phyloP scores from a whole-genome alignment of 164 flowering plant species.

The Liriodendron chinense region DNA sequence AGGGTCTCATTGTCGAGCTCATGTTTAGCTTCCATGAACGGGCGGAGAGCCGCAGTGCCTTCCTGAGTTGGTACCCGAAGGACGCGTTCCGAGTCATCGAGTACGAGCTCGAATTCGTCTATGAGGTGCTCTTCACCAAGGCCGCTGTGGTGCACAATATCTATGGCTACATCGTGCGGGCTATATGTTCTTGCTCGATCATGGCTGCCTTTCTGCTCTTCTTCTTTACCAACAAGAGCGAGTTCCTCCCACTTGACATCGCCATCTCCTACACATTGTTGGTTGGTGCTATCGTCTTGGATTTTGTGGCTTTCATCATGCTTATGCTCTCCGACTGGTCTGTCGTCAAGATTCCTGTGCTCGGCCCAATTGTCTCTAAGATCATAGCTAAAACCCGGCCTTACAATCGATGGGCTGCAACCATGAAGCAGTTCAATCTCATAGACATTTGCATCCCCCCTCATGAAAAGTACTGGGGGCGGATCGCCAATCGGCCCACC shows the following conservation, averaged over 20 bases:
- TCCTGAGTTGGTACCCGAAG: not conserved
- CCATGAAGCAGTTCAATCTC: constrained; percentile 14
- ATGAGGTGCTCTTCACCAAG: constrained; percentile 34
- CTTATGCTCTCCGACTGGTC: constrained; percentile 43
- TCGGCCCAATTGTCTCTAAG: not conserved
- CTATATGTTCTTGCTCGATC: not conserved
- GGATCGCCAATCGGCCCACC: not conserved
- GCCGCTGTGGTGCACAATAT: constrained; percentile 12
- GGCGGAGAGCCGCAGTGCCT: constrained; percentile 17
- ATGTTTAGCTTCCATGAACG: constrained; percentile 32
- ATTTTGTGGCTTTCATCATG: constrained; percentile 29
- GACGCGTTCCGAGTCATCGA: constrained; percentile 31
- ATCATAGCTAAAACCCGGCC: not conserved
- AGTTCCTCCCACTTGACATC: constrained; percentile 17
- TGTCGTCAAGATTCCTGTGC: not conserved
- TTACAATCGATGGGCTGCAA: constrained; percentile 5
- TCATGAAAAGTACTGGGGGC: not conserved
- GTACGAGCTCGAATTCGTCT: constrained; percentile 26
- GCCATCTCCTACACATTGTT: constrained; percentile 39
- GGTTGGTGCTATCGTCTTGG: constrained; percentile 37
- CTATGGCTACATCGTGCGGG: constrained; percentile 9
- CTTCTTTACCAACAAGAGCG: constrained; percentile 4
- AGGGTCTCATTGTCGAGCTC: constrained; percentile 28
- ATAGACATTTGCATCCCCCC: constrained; percentile 7
- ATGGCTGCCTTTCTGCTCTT: not conserved